Evolutionary conservation across 1,284 basidiomycete genomes (phyloP), one percentile per base, ranked within the genome.

Genomic region (Ustilago vetiveriae): DNA sequence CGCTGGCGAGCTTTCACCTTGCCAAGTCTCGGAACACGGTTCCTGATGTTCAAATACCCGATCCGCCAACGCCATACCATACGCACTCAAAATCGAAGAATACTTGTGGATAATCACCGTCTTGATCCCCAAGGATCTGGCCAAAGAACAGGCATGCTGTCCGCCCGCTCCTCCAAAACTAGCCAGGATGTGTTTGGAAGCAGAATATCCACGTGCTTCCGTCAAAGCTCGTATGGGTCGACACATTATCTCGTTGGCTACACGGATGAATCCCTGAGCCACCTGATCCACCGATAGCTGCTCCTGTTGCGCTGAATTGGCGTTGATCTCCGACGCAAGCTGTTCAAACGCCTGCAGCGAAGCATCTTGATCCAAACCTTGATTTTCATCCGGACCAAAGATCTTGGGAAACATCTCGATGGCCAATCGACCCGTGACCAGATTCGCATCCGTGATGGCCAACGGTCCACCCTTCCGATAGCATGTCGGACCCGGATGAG

Each of bases 121-220:
- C 72, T 87, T 87, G 72, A 95, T 94, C 8, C 90, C 90, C 1
- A 95, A 85, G 24, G 90, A 85, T 22, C 87, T 85, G n/a, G 85
- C 92, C 42, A 95, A 91, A 71, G 92, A 90, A 84, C 92, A 94
- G 5, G 91, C 92, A 72, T 94, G 92, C 76, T 95, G 93, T 0
- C 93, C 92, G 13, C 92, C 92, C 3, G 92, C 92, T 17, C 92
- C 92, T 22, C 92, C 94, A 75, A 97, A 97, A 62, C 89, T 90
- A 3, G 92, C 90, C 5, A 97, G 90, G 88, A 92, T 87, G 79
- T 97, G 94, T 75, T 88, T 89, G 1, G 88, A 87, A 0, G 91
- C 90, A 3, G 90, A 90, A 82, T 92, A 89, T 5, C 94, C 94
- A 42, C 92, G 85, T 1, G 91, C 92, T 83, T 95, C 94, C 0